phyloP scores from a whole-genome alignment of 352 stramenopile species.

The Phytophthora syringae region DNA sequence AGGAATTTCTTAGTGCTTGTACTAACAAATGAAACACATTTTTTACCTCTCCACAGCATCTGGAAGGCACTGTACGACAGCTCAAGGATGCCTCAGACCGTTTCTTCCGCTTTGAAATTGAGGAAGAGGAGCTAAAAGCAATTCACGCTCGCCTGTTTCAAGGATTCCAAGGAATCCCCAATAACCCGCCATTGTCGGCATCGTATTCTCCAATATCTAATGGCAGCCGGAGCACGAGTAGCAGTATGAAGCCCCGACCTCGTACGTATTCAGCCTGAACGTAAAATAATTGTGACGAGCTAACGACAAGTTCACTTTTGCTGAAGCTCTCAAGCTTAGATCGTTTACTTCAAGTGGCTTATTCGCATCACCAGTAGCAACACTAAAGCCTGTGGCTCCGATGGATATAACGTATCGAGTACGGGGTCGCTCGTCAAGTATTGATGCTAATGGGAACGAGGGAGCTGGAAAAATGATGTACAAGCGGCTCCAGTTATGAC shows the following conservation, averaged over 20 bases:
- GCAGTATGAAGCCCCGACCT: slow-evolving; percentile 26
- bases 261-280: slow-evolving; percentile 31
- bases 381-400: slow-evolving; percentile 14
- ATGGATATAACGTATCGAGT: slow-evolving; percentile 74
- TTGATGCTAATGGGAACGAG: slow-evolving; percentile 25
- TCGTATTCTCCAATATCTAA: slow-evolving; percentile 19
- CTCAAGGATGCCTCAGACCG: slow-evolving; percentile 80
- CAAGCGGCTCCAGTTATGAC: slow-evolving; percentile 39
- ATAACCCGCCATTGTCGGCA: slow-evolving; percentile 14
- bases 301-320: slow-evolving; percentile 21
- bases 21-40: background rate
- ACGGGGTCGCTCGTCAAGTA: slow-evolving; percentile 51
- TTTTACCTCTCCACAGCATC: slow-evolving; percentile 40
- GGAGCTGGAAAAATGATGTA: slow-evolving; percentile 59
- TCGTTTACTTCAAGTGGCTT: slow-evolving; percentile 42
- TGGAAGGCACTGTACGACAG: slow-evolving; percentile 69
- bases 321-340: slow-evolving; percentile 25
- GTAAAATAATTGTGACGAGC: background rate
- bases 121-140: slow-evolving; percentile 91
- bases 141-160: slow-evolving; percentile 70
- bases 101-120: slow-evolving; percentile 95
- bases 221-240: slow-evolving; percentile 6
- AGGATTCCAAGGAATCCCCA: slow-evolving; percentile 25
- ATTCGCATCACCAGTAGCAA: slow-evolving; percentile 27
- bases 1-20: background rate